These are phyloP conservation scores for Fraxinus excelsior DNA, from an alignment of 257 asterid species.

Conservation along the genomic window DNA sequence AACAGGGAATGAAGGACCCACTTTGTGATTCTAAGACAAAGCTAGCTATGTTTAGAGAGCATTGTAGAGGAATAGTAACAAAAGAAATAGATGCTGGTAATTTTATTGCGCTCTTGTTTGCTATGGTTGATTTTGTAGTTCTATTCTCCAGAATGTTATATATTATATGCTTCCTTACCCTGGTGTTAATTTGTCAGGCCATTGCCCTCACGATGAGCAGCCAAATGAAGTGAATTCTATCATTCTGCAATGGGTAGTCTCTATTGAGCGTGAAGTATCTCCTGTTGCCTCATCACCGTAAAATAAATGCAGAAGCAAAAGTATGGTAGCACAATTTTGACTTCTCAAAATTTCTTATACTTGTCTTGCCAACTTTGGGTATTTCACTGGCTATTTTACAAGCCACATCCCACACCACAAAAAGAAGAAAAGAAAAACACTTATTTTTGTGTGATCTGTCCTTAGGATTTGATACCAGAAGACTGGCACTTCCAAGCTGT, in stretches of 20 bases:
- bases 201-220: conserved; percentile 93
- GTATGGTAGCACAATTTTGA: background rate
- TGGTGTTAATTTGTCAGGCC: conserved; percentile 56
- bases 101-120: conserved; percentile 16
- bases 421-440: background rate
- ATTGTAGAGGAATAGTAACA: conserved; percentile 54
- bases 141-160: background rate
- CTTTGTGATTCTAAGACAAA: conserved; percentile 54
- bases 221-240: conserved; percentile 75
- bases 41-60: conserved; percentile 60
- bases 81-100: conserved; percentile 84
- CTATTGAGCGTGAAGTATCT: conserved; percentile 39
- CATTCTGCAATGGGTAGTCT: conserved; percentile 64
- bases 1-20: conserved; percentile 91
- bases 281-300: conserved; percentile 35
- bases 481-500: conserved; percentile 1
- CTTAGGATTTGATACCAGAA: background rate
- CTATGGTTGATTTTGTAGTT: background rate
- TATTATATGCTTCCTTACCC: conserved; percentile 6
- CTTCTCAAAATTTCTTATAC: background rate
- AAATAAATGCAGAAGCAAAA: background rate
- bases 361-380: background rate
- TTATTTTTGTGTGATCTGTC: too few species aligned
- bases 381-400: background rate
- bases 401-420: background rate